A percentile compares a stretch with the other conserved stretches of the same genome.
phyloP scores from a whole-genome alignment of 495 filamentous ascomycete species.

The Cairneyella variabilis region DNA sequence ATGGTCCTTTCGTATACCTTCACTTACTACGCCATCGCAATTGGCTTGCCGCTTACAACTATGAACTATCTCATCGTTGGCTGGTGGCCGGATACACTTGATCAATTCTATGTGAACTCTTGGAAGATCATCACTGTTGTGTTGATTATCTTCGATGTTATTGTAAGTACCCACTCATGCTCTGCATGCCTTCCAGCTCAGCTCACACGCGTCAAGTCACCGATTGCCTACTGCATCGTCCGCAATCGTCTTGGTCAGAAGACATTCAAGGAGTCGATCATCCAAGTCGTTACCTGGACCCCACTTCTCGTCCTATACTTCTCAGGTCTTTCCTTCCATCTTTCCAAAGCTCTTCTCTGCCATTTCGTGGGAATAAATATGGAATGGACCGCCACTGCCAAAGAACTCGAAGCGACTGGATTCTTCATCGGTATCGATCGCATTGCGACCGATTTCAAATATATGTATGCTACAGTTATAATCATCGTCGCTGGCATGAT shows the following conservation, averaged over 20 bases:
- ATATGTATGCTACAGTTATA: constrained; percentile 12
- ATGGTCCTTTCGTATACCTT: constrained; percentile 56
- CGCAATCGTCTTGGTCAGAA: constrained; percentile 16
- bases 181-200: neutral
- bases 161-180: neutral
- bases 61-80: constrained; percentile 57
- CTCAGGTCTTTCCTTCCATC: constrained; percentile 56
- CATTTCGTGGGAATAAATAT: constrained; percentile 61
- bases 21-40: constrained; percentile 59
- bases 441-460: constrained; percentile 20
- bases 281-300: constrained; percentile 59
- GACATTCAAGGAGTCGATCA: constrained; percentile 29
- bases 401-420: constrained; percentile 46
- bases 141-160: constrained; percentile 33
- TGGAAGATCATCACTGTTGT: constrained; percentile 48
- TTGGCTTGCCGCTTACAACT: constrained; percentile 59
- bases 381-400: constrained; percentile 58
- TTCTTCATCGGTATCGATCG: constrained; percentile 14
- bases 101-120: constrained; percentile 49
- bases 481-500: constrained; percentile 23
- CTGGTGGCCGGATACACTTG: constrained; percentile 44
- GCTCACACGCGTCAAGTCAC: neutral
- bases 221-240: constrained; percentile 13
- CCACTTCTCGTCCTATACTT: constrained; percentile 60
- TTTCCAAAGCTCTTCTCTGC: constrained; percentile 53